Conservation (phyloP, 495 filamentous ascomycete species). For the Talaromyces wortmannii region DNA sequence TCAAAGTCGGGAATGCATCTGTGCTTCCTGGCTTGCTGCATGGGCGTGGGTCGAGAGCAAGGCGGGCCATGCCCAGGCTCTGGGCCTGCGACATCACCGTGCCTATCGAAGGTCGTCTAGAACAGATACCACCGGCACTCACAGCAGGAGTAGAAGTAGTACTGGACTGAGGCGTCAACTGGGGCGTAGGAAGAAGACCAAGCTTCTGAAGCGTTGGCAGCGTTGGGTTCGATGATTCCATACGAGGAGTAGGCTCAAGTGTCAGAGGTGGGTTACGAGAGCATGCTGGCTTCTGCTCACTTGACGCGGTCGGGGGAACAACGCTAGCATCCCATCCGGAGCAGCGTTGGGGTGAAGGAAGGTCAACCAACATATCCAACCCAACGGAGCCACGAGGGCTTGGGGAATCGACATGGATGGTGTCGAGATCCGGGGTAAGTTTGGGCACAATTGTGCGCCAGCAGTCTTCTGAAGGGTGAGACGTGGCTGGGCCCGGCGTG, state of each 20-base stretch:
- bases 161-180: slow-evolving; percentile 69
- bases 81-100: slow-evolving; percentile 74
- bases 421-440: slow-evolving; percentile 61
- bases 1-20: slow-evolving; percentile 40
- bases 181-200: slow-evolving; percentile 69
- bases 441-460: slow-evolving; percentile 75
- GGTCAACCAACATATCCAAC: slow-evolving; percentile 15
- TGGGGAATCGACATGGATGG: slow-evolving; percentile 24
- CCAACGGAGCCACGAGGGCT: slow-evolving; percentile 22
- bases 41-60: slow-evolving; percentile 46
- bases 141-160: slow-evolving; percentile 84
- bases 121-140: slow-evolving; percentile 54
- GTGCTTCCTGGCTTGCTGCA: slow-evolving; percentile 45
- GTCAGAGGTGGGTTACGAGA: slow-evolving; percentile 42
- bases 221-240: slow-evolving; percentile 24
- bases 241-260: slow-evolving; percentile 49
- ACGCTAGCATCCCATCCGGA: background rate
- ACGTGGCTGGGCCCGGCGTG: slow-evolving; percentile 49
- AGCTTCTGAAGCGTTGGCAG: slow-evolving; percentile 50
- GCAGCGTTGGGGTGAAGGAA: slow-evolving; percentile 12
- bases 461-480: slow-evolving; percentile 24
- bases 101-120: slow-evolving; percentile 62
- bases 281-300: slow-evolving; percentile 40
- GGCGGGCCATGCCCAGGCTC: slow-evolving; percentile 56
- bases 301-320: slow-evolving; percentile 2